Base-by-base conservation (phyloP, 2,329 filamentous ascomycete genomes). In the Xylariaceae sp. region DNA sequence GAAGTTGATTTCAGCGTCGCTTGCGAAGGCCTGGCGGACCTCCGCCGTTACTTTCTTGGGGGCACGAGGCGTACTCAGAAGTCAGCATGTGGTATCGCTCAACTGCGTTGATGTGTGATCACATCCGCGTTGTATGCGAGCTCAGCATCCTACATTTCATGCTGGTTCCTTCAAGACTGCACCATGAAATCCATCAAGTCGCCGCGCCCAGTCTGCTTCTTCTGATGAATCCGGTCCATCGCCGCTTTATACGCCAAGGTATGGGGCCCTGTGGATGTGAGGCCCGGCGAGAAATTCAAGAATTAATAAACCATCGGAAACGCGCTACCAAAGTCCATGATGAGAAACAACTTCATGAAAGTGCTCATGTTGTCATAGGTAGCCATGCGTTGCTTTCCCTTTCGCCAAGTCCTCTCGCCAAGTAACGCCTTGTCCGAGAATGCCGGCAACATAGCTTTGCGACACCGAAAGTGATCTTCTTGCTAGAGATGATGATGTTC, bases 391-490 rank as follows among this genome's bases (percentile, higher is more conserved):
- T 69, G 13, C 64, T 76, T 76, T 71, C 23, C 75, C 71, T 62
- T 75, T 72, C 57, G 75, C 75, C 3, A 75, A 66, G n/a, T n/a
- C n/a, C n/a, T n/a, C n/a, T n/a, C n/a, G n/a, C n/a, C n/a, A n/a
- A n/a, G n/a, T n/a, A n/a, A n/a, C n/a, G 73, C 71, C 50, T 70
- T 72, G 11, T 68, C 68, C 3, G 73, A 74, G 67, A 83, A 82
- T 0, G 79, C 80, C 58, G 80, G 78, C 15, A 76, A 75, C 44
- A 83, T 73, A 2, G 80, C 77, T n/a, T 77, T 71, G n/a, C 80
- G 71, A 66, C 80, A 81, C 37, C 79, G 75, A 4, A 78, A 79
- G 64, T 82, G 80, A 18, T 68, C 65, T 18, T 54, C 0, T 67
- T 61, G 50, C 64, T 62, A 0, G 66, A 48, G n/a, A 67, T 66